Base-by-base conservation (phyloP, 164 flowering plant genomes). In the Liriodendron chinense region DNA sequence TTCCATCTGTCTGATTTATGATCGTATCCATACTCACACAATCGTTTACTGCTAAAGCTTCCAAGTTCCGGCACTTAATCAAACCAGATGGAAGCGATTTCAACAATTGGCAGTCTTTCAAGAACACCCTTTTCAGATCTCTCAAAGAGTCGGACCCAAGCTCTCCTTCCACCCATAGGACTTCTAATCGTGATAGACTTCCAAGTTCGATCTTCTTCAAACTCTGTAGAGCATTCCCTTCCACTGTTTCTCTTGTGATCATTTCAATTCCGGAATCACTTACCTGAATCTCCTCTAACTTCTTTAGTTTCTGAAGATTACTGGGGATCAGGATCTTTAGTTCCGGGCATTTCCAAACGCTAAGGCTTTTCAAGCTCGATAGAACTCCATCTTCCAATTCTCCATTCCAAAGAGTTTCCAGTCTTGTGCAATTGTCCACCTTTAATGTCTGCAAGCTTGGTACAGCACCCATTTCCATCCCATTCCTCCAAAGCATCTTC, bases 401-500 rank as follows among this genome's bases (percentile, higher is more conserved):
- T 69, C 56, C 71, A 69, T 69, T 23, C 71, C 71, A 69, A 14
- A 69, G 56, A 43, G 56, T 5, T 48, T 69, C 71, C 34, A 69
- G 71, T 34, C 34, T 69, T 14, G 7, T 5, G 18, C 71, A 69
- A 20, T 69, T 69, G 25, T 5, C 50, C 50, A 69, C n/a, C 6
- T 47, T 69, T 21, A 69, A 34, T 23, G 10, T 43, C 56, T 69
- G 10, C 71, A 69, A 43, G 48, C 50, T 43, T 43, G 18, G 10
- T 13, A 69, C 10, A 69, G 71, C 53, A 34, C 56, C 71, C 9
- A 28, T 20, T 69, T 22, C 71, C 48, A 69, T 6, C 20, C 53
- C 71, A 18, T 47, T 34, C 26, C 48, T 43, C 71, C 71, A 69
- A 26, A 69, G 49, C 18, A n/a, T 43, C 23, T 69, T 69, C 48